Conservation (phyloP, 805 yeast genomes). For the Groenewaldozyma tartarivorans region DNA sequence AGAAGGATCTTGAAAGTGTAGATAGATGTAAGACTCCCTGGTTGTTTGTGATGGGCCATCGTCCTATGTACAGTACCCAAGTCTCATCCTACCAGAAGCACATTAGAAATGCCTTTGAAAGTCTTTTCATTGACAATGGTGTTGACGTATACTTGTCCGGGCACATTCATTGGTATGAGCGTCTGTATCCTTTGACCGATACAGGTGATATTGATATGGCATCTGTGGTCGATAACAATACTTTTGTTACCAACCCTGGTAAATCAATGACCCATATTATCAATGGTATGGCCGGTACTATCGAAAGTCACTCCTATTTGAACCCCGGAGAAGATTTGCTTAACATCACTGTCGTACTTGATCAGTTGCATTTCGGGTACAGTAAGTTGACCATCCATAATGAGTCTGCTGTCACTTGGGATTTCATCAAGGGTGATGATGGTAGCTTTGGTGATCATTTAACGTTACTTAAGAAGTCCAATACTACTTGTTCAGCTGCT, state of each 20-base stretch:
- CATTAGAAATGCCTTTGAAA: conserved; percentile 15
- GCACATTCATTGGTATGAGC: conserved; percentile 16
- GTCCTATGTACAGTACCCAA: conserved; percentile 20
- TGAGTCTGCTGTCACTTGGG: conserved; percentile 21
- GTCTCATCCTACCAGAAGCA: conserved; percentile 12
- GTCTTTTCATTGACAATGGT: conserved; percentile 10
- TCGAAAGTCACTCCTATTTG: conserved; percentile 11
- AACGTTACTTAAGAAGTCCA: conserved; percentile 6
- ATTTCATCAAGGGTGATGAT: conserved; percentile 21
- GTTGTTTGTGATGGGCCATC: conserved; percentile 13
- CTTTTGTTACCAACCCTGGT: conserved; percentile 10
- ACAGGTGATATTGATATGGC: conserved; percentile 14
- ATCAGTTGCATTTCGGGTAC: conserved; percentile 13
- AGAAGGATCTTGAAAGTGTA: conserved; percentile 6
- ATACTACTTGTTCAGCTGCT: not conserved
- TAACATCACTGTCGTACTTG: conserved; percentile 10
- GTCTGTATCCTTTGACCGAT: conserved; percentile 13
- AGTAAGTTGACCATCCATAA: conserved; percentile 16
- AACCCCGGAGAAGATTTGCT: conserved; percentile 6
- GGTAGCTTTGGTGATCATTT: conserved; percentile 13
- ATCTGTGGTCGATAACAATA: conserved; percentile 9
- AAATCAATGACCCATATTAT: conserved; percentile 12
- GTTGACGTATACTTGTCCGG: conserved; percentile 17
- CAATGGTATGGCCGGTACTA: conserved; percentile 16
- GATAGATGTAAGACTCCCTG: conserved; percentile 6